These are phyloP conservation scores for Saururus chinensis DNA, from an alignment of 164 flowering plant species.

Conservation along the genomic window DNA sequence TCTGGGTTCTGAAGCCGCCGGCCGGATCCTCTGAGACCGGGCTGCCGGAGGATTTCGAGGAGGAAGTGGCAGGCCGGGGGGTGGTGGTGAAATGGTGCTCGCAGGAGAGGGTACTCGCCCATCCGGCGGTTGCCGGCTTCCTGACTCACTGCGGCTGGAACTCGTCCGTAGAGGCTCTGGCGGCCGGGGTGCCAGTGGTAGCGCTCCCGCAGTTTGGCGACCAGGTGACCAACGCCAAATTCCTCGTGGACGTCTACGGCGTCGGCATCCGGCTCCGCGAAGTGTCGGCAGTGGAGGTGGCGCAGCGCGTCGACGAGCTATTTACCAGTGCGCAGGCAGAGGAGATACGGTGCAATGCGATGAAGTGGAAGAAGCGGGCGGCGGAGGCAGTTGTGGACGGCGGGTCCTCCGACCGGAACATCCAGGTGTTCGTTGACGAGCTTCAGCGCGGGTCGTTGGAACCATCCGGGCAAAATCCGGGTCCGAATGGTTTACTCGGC, in stretches of 20 bases:
- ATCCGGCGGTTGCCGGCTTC: slow-evolving; percentile 52
- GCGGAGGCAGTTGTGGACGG: slow-evolving; percentile 53
- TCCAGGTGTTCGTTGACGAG: slow-evolving; percentile 35
- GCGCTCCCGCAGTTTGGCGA: slow-evolving; percentile 69
- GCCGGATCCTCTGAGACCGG: not conserved
- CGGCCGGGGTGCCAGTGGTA: slow-evolving; percentile 47
- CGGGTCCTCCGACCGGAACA: slow-evolving; percentile 54
- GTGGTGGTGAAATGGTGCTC: slow-evolving; percentile 58
- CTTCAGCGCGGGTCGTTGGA: not conserved
- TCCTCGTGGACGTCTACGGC: slow-evolving; percentile 42
- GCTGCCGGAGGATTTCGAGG: slow-evolving; percentile 45
- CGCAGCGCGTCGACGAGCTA: slow-evolving; percentile 36
- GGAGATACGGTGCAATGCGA: slow-evolving; percentile 45
- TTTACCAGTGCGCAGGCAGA: slow-evolving; percentile 36
- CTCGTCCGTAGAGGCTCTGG: slow-evolving; percentile 49
- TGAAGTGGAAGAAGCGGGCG: slow-evolving; percentile 54
- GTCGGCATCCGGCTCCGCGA: slow-evolving; percentile 38
- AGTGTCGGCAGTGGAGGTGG: slow-evolving; percentile 45
- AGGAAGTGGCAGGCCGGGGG: slow-evolving; percentile 37
- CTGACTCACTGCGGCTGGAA: slow-evolving; percentile 87
- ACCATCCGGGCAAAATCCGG: no score
- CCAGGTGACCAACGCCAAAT: slow-evolving; percentile 57
- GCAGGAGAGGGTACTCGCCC: slow-evolving; percentile 51
- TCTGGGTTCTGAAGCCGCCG: slow-evolving; percentile 55
- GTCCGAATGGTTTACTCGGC: no score